Percentiles rank a stretch among this genome's conserved stretches.
Conservation (phyloP, 2,329 filamentous ascomycete genomes). For the Exophiala lecanii-corni region DNA sequence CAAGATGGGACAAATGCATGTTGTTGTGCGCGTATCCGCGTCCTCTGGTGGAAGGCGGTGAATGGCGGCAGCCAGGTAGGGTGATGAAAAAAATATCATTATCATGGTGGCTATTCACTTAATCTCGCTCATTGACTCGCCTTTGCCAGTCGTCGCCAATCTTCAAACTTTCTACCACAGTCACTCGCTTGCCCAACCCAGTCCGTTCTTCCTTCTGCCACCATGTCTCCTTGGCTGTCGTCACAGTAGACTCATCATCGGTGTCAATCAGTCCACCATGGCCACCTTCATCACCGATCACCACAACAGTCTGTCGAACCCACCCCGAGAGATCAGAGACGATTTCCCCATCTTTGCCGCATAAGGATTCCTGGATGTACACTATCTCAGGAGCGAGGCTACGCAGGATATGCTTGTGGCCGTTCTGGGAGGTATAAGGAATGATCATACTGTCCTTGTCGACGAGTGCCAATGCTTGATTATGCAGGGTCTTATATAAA, state of each 20-base stretch:
- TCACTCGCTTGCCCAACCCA: conserved; percentile 78
- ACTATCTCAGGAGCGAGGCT: conserved; percentile 80
- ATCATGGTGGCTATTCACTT: no score
- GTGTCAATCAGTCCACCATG: conserved; percentile 77
- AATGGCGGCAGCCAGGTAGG: no score
- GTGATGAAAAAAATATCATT: no score
- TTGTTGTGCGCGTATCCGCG: no score
- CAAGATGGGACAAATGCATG: no score
- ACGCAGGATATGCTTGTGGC: conserved; percentile 79
- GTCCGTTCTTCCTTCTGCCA: conserved; percentile 78
- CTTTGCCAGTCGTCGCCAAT: conserved; percentile 84
- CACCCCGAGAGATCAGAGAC: conserved; percentile 63
- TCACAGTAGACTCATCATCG: conserved; percentile 51
- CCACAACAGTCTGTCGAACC: conserved; percentile 59
- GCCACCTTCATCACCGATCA: conserved; percentile 54
- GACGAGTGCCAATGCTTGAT: conserved; percentile 72
- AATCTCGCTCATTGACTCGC: conserved; percentile 64
- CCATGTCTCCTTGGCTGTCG: conserved; percentile 50
- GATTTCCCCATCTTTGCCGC: conserved; percentile 67
- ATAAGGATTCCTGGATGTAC: conserved; percentile 81
- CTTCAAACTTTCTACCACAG: conserved; percentile 77
- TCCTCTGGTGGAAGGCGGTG: no score
- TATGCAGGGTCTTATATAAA: conserved; percentile 73
- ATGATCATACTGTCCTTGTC: conserved; percentile 83
- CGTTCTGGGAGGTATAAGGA: conserved; percentile 78